Percentiles rank a stretch among this genome's conserved stretches.
These are phyloP conservation scores for Leishmania guyanensis DNA, from an alignment of 208 protist genomes.

Conservation along the genomic window DNA sequence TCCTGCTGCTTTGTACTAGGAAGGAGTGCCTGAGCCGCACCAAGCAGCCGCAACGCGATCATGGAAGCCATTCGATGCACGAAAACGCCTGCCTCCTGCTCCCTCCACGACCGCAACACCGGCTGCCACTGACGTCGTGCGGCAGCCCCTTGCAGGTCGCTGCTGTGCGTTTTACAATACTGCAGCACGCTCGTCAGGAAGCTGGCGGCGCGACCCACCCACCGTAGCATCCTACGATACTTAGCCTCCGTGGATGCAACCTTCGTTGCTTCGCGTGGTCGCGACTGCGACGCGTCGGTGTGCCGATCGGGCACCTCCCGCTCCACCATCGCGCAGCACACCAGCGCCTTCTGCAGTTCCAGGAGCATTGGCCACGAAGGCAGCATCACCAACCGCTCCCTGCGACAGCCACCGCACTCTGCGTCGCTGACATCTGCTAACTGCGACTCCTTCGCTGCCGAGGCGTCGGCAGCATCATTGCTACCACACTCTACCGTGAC, in stretches of 20 bases:
- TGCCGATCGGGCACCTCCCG: not conserved
- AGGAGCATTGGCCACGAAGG: slow-evolving; percentile 18
- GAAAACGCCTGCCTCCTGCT: slow-evolving; percentile 32
- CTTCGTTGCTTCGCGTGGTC: not conserved
- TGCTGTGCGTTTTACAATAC: not conserved
- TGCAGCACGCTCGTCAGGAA: slow-evolving; percentile 13
- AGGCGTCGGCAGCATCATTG: not conserved
- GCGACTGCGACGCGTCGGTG: not conserved
- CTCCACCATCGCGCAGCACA: slow-evolving; percentile 43
- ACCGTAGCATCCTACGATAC: slow-evolving; percentile 24
- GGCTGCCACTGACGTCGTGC: slow-evolving; percentile 27
- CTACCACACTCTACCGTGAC: not conserved
- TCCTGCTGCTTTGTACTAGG: slow-evolving; percentile 20
- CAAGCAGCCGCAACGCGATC: slow-evolving; percentile 44
- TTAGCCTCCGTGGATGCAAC: slow-evolving; percentile 16
- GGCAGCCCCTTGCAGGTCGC: slow-evolving; percentile 14
- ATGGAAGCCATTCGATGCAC: slow-evolving; percentile 40
- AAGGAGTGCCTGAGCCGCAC: slow-evolving; percentile 19
- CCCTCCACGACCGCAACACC: slow-evolving; percentile 26
- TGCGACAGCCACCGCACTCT: slow-evolving; percentile 7
- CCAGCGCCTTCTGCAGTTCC: slow-evolving; percentile 48
- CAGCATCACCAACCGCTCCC: slow-evolving; percentile 26
- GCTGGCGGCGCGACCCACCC: slow-evolving; percentile 21
- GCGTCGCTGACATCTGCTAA: slow-evolving; percentile 8
- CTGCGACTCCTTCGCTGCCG: not conserved